Conservation (phyloP, 2,329 filamentous ascomycete species). For the Fusarium praegraminearum region DNA sequence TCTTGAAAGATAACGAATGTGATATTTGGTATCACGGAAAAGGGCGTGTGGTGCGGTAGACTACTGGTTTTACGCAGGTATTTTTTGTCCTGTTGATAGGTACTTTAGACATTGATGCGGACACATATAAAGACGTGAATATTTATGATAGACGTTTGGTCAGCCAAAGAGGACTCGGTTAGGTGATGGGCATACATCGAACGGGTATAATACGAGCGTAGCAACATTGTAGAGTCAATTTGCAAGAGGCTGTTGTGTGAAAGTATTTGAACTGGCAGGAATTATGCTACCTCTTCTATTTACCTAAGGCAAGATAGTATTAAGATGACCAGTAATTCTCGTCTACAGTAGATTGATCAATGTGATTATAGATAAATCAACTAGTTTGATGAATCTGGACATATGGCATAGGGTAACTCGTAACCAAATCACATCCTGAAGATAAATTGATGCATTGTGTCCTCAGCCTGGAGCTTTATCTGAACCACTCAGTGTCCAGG, state of each 20-base stretch:
- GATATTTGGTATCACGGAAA: conserved; percentile 21
- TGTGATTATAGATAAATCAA: background rate
- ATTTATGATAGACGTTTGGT: conserved; percentile 45
- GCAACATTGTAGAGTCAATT: background rate
- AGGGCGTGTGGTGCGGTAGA: conserved; percentile 31
- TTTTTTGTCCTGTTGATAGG: conserved; percentile 30
- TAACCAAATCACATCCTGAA: background rate
- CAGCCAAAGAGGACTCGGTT: conserved; percentile 16
- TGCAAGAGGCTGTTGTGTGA: background rate
- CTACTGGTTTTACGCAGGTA: conserved; percentile 8
- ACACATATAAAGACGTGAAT: conserved; percentile 31
- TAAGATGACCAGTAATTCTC: background rate
- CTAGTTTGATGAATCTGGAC: background rate
- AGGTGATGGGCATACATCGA: background rate
- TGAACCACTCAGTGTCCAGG: background rate
- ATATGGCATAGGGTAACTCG: background rate
- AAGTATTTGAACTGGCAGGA: background rate
- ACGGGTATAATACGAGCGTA: background rate
- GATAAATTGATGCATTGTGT: background rate
- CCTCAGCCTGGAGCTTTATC: background rate
- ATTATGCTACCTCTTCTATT: background rate
- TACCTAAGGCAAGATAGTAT: background rate
- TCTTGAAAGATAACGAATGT: conserved; percentile 19
- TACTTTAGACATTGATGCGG: conserved; percentile 43
- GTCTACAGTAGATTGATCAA: background rate